A percentile compares a stretch with the other conserved stretches of the same genome.
These are phyloP conservation scores for Omphalea diandra DNA, from an alignment of 441 rosid species.

Conservation along the genomic window DNA sequence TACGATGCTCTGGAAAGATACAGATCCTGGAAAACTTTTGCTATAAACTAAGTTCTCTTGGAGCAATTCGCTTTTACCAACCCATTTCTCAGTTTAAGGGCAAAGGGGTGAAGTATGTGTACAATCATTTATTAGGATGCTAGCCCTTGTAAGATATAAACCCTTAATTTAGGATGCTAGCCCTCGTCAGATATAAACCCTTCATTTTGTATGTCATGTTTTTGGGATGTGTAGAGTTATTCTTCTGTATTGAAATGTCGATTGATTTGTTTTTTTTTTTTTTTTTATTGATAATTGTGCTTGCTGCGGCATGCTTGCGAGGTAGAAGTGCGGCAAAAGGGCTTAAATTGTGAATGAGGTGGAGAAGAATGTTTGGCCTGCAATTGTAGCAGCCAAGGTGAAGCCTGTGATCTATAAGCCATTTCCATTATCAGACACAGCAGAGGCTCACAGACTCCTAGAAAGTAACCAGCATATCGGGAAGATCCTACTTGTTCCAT, in stretches of 20 bases:
- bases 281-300: background rate
- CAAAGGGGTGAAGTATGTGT: background rate
- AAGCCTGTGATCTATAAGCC: constrained; percentile 62
- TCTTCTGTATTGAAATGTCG: background rate
- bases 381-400: constrained; percentile 57
- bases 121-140: background rate
- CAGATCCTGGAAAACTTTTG: background rate
- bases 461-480: constrained; percentile 77
- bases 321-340: constrained; percentile 63
- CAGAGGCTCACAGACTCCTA: constrained; percentile 68
- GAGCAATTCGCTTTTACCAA: background rate
- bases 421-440: constrained; percentile 57
- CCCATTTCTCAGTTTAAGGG: background rate
- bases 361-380: constrained; percentile 83
- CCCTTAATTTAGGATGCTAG: background rate
- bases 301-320: constrained; percentile 66
- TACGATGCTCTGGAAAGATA: background rate
- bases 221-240: background rate
- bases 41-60: background rate
- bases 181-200: background rate
- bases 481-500: constrained; percentile 39
- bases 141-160: background rate
- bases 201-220: background rate
- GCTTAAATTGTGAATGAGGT: constrained; percentile 65
- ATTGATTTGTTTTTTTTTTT: background rate